phyloP scores from a whole-genome alignment of 2,329 filamentous ascomycete species.

The Verticillium isaacii region DNA sequence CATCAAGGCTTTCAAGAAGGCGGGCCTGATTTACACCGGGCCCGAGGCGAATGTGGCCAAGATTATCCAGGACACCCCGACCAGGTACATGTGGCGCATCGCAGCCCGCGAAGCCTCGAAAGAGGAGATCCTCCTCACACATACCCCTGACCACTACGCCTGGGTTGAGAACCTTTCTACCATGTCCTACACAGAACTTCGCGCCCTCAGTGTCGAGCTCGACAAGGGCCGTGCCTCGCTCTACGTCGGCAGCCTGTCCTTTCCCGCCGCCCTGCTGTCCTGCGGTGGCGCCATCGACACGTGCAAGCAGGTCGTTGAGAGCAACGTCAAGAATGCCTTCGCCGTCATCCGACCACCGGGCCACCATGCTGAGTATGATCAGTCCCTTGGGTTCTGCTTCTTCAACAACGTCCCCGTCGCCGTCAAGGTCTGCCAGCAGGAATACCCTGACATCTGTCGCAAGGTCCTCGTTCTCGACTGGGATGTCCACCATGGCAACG shows the following conservation, averaged over 20 bases:
- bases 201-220: constrained; percentile 56
- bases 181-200: constrained; percentile 59
- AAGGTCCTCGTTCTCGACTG: constrained; percentile 94
- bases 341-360: constrained; percentile 93
- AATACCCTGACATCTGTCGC: constrained; percentile 74
- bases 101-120: constrained; percentile 69
- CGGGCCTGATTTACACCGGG: constrained; percentile 68
- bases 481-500: constrained; percentile 81
- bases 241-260: constrained; percentile 80
- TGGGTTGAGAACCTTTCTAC: constrained; percentile 63
- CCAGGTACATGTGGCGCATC: constrained; percentile 70
- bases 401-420: constrained; percentile 98
- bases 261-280: constrained; percentile 74
- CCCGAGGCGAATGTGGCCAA: constrained; percentile 47
- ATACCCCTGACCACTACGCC: constrained; percentile 69
- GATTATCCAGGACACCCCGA: constrained; percentile 49
- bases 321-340: constrained; percentile 87
- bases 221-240: constrained; percentile 69
- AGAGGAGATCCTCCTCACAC: constrained; percentile 76
- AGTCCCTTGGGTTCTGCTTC: constrained; percentile 90
- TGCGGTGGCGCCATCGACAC: constrained; percentile 94
- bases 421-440: constrained; percentile 77
- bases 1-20: constrained; percentile 79
- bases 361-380: constrained; percentile 85
- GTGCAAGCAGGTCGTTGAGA: constrained; percentile 81